These are phyloP conservation scores for Plasmodium billcollinsi DNA, from an alignment of 169 alveolate species.

Conservation along the genomic window DNA sequence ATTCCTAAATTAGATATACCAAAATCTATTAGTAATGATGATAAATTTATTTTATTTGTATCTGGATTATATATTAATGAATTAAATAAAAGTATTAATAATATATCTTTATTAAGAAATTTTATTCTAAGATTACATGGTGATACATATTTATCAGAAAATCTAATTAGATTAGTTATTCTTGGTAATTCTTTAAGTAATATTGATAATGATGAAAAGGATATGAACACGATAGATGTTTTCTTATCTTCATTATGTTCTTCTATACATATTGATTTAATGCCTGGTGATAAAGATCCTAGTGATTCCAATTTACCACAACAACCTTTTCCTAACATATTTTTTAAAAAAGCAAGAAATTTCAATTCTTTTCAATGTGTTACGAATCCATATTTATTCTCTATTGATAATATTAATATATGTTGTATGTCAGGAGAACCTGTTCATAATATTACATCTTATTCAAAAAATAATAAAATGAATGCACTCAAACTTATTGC, in stretches of 20 bases:
- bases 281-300: constrained; percentile 84
- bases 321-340: constrained; percentile 80
- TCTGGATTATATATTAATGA: constrained; percentile 65
- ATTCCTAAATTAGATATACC: constrained; percentile 49
- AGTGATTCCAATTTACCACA: constrained; percentile 79
- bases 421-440: constrained; percentile 86
- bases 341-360: constrained; percentile 71
- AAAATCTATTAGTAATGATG: constrained; percentile 38
- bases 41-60: constrained; percentile 65
- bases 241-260: constrained; percentile 51
- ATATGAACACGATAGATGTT: constrained; percentile 25
- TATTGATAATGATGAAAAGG: constrained; percentile 39
- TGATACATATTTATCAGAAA: constrained; percentile 33
- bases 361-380: constrained; percentile 68
- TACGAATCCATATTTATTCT: constrained; percentile 81
- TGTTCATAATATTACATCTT: constrained; percentile 75
- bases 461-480: constrained; percentile 29
- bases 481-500: constrained; percentile 78
- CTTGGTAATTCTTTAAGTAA: constrained; percentile 76
- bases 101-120: constrained; percentile 46
- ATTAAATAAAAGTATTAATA: constrained; percentile 27
- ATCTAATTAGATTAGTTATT: constrained; percentile 74
- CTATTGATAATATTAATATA: constrained; percentile 77
- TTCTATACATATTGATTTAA: constrained; percentile 70
- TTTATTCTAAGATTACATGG: constrained; percentile 69